Evolutionary conservation across 306 rosid genomes (phyloP).

Genomic region (Heteromeles arbutifolia): DNA sequence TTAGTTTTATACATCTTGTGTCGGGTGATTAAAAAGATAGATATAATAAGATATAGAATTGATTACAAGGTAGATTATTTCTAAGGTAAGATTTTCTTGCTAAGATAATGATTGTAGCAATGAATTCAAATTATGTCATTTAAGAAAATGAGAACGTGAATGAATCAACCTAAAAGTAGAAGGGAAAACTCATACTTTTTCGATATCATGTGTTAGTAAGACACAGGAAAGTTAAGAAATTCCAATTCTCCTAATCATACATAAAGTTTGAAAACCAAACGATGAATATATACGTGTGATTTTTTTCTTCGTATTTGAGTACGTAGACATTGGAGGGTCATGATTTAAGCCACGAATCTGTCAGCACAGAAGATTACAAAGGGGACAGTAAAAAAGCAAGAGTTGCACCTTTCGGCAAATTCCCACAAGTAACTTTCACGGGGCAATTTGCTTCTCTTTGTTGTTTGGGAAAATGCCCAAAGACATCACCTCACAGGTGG

Average conservation of each 20-base stretch:
- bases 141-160: too few relatives aligned
- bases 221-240: too few relatives aligned
- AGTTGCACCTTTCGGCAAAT: constrained; percentile 37
- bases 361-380: background rate
- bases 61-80: too few relatives aligned
- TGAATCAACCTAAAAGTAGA: background rate
- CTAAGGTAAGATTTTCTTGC: too few relatives aligned
- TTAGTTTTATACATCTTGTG: too few relatives aligned
- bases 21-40: too few relatives aligned
- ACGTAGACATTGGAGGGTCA: constrained; percentile 2
- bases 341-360: constrained; percentile 11
- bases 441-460: constrained; percentile 44
- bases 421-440: constrained; percentile 63
- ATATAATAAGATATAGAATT: too few relatives aligned
- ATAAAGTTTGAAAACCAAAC: too few relatives aligned
- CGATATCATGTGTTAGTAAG: too few relatives aligned
- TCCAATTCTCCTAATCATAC: background rate
- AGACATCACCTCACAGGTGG: constrained; percentile 11
- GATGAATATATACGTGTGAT: too few relatives aligned
- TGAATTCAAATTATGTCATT: background rate
- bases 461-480: constrained; percentile 41
- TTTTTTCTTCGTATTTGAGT: background rate
- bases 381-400: constrained; percentile 15
- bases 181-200: too few relatives aligned
- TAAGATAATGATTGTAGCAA: background rate